Base-by-base conservation (phyloP, 352 stramenopile genomes). In the Phytophthora hibernalis region DNA sequence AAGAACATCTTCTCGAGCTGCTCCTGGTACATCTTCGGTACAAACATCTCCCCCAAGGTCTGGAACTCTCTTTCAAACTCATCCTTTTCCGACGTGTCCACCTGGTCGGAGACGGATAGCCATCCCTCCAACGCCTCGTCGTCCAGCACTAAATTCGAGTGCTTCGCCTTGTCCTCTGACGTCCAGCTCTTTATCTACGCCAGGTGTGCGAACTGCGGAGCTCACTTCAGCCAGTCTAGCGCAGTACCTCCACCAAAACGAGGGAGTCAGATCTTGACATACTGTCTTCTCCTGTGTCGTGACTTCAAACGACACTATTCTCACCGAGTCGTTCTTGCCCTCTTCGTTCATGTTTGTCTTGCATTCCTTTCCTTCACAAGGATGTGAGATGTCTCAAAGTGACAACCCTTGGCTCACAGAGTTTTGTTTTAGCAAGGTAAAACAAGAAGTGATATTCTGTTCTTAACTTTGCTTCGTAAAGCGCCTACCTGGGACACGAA, bases 1-100 rank as follows among this genome's bases (percentile, higher is more conserved):
- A 64, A 5, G 22, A 55, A 51, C 0, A 51, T 2, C 7, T 64
- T 33, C n/a, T 51, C 55, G 3, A 54, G 1, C 9, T 38, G 54
- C 28, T 54, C 28, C 1, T 38, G 31, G 31, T 54, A 54, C 2
- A 13, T 53, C 16, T 5, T 22, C 1, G 26, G n/a, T 22, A 53
- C 45, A 38, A 24, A 53, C 12, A 24, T 20, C 5, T 15, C 0
- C 40, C 45, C 45, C 45, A 24, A 53, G 0, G 7, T 22, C 38
- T 22, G 16, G 38, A 18, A 45, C n/a, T 7, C 38, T 15, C 5
- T 9, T 10, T 21, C 7, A 4, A 22, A 45, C 6, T 24, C 38
- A 18, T 24, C 38, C 7, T 18, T 11, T 1, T 11, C 18, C 18
- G 13, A 11, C 16, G 24, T 45, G 15, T 45, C 18, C 15, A 24